These are phyloP conservation scores for Salix suchowensis DNA, from an alignment of 345 rosid species.

Conservation along the genomic window DNA sequence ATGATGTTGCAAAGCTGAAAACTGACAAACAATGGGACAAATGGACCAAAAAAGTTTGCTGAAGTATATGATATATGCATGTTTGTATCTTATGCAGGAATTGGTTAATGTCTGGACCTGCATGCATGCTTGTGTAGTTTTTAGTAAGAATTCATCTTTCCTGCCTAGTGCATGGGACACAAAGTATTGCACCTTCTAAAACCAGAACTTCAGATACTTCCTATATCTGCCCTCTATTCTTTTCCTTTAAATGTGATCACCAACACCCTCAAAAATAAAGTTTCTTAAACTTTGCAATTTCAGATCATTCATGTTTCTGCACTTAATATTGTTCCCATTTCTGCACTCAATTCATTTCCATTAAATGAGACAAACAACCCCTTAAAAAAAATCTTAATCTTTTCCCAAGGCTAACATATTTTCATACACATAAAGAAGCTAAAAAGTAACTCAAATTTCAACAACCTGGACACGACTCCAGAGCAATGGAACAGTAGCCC, in stretches of 20 bases:
- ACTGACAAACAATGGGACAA: background rate
- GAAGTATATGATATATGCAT: background rate
- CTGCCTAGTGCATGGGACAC: background rate
- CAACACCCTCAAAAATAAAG: background rate
- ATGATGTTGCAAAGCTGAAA: background rate
- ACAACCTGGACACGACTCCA: constrained; percentile 99
- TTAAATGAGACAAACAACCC: background rate
- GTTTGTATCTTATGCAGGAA: background rate
- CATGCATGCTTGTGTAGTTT: background rate
- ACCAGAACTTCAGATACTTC: background rate
- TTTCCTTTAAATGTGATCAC: background rate
- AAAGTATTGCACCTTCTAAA: background rate
- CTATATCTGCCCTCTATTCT: background rate
- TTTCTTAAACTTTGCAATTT: background rate
- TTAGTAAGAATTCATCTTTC: background rate
- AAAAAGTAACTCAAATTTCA: constrained; percentile 11
- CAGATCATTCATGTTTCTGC: background rate
- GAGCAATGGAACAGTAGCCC: constrained; percentile 93
- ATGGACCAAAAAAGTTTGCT: background rate
- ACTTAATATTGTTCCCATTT: background rate
- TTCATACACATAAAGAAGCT: background rate
- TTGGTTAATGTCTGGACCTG: background rate
- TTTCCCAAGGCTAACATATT: background rate
- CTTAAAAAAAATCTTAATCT: background rate
- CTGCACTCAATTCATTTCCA: background rate